These are phyloP conservation scores for Zizania latifolia DNA, from an alignment of 176 grass and related monocot genomes.

Conservation along the genomic window DNA sequence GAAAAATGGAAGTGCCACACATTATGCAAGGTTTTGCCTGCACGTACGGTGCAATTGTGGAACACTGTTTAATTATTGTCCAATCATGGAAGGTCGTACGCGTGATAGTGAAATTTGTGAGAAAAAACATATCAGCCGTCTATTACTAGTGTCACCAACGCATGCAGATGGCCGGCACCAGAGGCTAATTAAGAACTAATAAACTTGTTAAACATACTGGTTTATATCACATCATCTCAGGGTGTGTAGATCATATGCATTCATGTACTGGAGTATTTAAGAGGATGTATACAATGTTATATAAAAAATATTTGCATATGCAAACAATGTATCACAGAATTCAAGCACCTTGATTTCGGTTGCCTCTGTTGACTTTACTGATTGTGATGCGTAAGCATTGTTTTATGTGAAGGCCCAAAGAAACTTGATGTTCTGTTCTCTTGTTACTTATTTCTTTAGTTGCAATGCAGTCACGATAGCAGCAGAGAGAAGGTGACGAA, in stretches of 20 bases:
- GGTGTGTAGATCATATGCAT: slow-evolving; percentile 2
- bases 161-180: slow-evolving; percentile 28
- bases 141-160: slow-evolving; percentile 12
- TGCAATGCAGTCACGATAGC: background rate
- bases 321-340: slow-evolving; percentile 26
- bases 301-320: background rate
- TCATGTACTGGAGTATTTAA: background rate
- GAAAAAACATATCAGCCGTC: background rate
- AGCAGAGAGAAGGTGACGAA: slow-evolving; percentile 24
- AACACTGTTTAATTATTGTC: background rate
- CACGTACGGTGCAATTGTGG: background rate
- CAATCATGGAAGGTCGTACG: slow-evolving; percentile 29
- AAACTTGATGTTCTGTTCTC: slow-evolving; percentile 27
- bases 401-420: slow-evolving; percentile 1
- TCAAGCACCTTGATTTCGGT: slow-evolving; percentile 32
- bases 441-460: slow-evolving; percentile 20
- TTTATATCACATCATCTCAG: slow-evolving; percentile 20
- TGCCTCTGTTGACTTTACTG: slow-evolving; percentile 39
- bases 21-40: background rate
- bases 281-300: background rate
- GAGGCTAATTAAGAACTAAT: background rate
- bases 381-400: slow-evolving; percentile 34
- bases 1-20: background rate
- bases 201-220: background rate
- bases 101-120: slow-evolving; percentile 32